Base-by-base conservation (phyloP, 768 basidiomycete species). In the Pisolithus microcarpus region DNA sequence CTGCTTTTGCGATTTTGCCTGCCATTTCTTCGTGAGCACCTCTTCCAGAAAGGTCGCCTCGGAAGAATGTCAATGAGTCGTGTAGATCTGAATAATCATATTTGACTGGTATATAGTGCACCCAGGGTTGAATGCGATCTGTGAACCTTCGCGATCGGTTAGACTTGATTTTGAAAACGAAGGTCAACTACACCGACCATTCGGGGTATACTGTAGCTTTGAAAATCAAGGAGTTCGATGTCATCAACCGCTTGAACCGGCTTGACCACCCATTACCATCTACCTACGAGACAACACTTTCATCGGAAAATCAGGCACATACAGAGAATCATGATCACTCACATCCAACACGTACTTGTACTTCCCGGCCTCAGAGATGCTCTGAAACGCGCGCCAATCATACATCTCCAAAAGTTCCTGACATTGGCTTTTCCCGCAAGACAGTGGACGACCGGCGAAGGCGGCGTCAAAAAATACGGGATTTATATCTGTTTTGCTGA, bases 31-130 rank as follows among this genome's bases (percentile, higher is more conserved):
- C 82, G 58, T 87, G 83, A 0, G 72, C 48, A 80, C 43, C 58
- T 45, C 77, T 78, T 13, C 23, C 24, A 2, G 2, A 21, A 43
- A 53, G 26, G 15, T 13, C 34, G n/a, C 72, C 79, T 0, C 79
- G 75, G 68, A 87, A 87, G 71, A 89, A 89, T 0, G 80, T 61
- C 52, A 85, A 70, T 11, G 78, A 69, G 60, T 87, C 85, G 62
- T 83, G 78, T 5, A 87, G 64, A 61, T 86, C 84, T 0, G 77
- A 76, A 15, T 81, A 72, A 59, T 84, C 80, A 10, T 80, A 56
- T 57, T 79, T 75, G 10, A 86, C 69, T 3, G 84, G 83, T 1
- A 85, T 71, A 60, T 84, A 86, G 61, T 85, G 84, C 7, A 84
- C 68, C 81, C 82, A 84, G 5, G 82, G 79, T 37, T 71, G 72